Base-by-base conservation (phyloP, 2,329 filamentous ascomycete genomes). In the Diaporthe eres region DNA sequence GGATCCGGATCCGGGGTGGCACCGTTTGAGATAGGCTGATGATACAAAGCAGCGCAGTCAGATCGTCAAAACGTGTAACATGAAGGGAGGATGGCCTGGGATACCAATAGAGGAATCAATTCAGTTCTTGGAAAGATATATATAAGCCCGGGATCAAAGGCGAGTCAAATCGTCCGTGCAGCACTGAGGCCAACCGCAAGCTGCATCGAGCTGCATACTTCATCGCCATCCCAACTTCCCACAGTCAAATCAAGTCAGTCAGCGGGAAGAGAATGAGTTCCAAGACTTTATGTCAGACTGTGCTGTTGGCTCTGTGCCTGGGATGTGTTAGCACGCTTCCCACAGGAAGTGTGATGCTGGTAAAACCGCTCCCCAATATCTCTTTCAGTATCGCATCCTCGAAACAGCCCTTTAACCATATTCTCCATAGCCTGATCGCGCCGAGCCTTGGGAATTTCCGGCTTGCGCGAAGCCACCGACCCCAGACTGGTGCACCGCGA, bases 51-150 rank as follows among this genome's bases (percentile, higher is more conserved):
- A 17, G 19, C 13, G 25, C 15, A 9, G 13, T 12, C 10, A 31
- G 17, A 25, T 8, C 4, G 25, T 67, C 25, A n/a, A 37, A 19
- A n/a, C 19, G 28, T 49, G 42, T 17, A 3, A 39, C 25, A 3
- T 4, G 17, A 34, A 49, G 19, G 9, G 10, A 7, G 1, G 2
- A 1, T 34, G 2, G 4, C 2, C 34, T 5, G 4, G 1, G 12
- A n/a, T 3, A 13, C 6, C 1, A 22, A 1, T 10, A 1, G 12
- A n/a, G 28, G 12, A 49, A 49, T 49, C 9, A 13, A 47, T 8
- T 13, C 25, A 3, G 8, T n/a, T 3, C 10, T 8, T 12, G 17
- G 5, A 34, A 0, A 31, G 34, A 63, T 34, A 65, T 49, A 60
- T 12, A 22, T 22, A n/a, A 47, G 13, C 6, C 12, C 42, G 9